Evolutionary conservation across 2,329 filamentous ascomycete species (phyloP).

Genomic region (Beauveria rudraprayagi): DNA sequence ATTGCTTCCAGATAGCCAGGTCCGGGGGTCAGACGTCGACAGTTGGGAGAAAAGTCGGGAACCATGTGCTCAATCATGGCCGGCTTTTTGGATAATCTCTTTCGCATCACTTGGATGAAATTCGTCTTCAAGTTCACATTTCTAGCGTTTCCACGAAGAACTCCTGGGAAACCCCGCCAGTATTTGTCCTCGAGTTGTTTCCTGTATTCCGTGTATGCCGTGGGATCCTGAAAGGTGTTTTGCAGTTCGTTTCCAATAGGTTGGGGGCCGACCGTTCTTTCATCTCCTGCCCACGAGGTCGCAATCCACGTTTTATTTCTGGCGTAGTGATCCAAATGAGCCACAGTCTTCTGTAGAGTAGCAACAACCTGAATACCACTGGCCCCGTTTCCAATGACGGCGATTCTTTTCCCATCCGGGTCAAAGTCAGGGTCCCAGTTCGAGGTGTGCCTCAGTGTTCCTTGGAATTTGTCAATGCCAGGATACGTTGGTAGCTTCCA

Average conservation of each 20-base stretch:
- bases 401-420: constrained; percentile 40
- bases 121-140: constrained; percentile 39
- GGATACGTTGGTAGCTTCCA: constrained; percentile 56
- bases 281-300: constrained; percentile 48
- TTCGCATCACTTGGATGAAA: constrained; percentile 42
- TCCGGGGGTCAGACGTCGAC: constrained; percentile 56
- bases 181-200: constrained; percentile 52
- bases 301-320: constrained; percentile 62
- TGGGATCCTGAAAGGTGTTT: constrained; percentile 50
- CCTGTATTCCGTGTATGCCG: constrained; percentile 51
- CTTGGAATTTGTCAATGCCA: constrained; percentile 47
- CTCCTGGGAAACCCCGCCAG: constrained; percentile 48
- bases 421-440: constrained; percentile 49
- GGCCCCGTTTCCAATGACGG: constrained; percentile 42
- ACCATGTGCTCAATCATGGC: constrained; percentile 47
- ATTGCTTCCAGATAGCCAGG: constrained; percentile 61
- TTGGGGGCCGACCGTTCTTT: constrained; percentile 48
- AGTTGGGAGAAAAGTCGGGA: constrained; percentile 57
- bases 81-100: constrained; percentile 44
- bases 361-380: constrained; percentile 47
- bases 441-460: constrained; percentile 50
- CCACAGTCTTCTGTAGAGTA: constrained; percentile 40
- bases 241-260: constrained; percentile 47
- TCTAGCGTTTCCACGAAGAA: constrained; percentile 44
- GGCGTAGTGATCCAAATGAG: constrained; percentile 54